Conservation (phyloP, 768 basidiomycete species). For the Austroboletus eburneus region DNA sequence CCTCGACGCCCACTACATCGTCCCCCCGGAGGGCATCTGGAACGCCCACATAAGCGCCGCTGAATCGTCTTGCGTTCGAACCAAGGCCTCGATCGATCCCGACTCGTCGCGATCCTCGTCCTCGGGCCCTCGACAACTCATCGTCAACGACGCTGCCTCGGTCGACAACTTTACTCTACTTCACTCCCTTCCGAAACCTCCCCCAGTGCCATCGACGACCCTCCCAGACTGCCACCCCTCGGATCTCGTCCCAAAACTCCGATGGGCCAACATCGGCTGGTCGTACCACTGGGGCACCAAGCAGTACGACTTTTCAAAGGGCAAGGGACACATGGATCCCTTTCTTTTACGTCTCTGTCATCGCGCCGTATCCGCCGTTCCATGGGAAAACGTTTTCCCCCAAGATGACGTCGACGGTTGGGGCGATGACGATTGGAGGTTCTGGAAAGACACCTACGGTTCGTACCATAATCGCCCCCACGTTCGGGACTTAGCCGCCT, state of each 20-base stretch:
- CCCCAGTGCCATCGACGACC: conserved; percentile 61
- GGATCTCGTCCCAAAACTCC: conserved; percentile 66
- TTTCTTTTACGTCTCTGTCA: conserved; percentile 57
- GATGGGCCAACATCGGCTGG: conserved; percentile 97
- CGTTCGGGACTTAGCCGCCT: neutral
- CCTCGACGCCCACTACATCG: conserved; percentile 78
- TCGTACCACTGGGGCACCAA: conserved; percentile 98
- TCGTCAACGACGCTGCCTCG: conserved; percentile 69
- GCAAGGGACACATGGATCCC: conserved; percentile 57
- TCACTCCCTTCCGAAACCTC: conserved; percentile 52
- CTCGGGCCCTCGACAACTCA: conserved; percentile 58
- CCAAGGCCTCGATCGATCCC: conserved; percentile 26
- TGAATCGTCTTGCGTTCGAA: conserved; percentile 38
- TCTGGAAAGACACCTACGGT: conserved; percentile 83
- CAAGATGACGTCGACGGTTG: conserved; percentile 39
- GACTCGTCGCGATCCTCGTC: conserved; percentile 8
- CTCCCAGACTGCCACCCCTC: conserved; percentile 46
- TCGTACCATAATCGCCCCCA: conserved; percentile 5
- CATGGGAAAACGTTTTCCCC: conserved; percentile 67
- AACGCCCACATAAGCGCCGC: conserved; percentile 45
- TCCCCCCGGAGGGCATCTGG: conserved; percentile 81
- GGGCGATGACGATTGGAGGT: conserved; percentile 61
- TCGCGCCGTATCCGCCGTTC: conserved; percentile 54
- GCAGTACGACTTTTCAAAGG: conserved; percentile 83
- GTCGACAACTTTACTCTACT: conserved; percentile 51